These are phyloP conservation scores for Sphaerobolus stellatus DNA, from an alignment of 1,284 basidiomycete species.

Conservation along the genomic window DNA sequence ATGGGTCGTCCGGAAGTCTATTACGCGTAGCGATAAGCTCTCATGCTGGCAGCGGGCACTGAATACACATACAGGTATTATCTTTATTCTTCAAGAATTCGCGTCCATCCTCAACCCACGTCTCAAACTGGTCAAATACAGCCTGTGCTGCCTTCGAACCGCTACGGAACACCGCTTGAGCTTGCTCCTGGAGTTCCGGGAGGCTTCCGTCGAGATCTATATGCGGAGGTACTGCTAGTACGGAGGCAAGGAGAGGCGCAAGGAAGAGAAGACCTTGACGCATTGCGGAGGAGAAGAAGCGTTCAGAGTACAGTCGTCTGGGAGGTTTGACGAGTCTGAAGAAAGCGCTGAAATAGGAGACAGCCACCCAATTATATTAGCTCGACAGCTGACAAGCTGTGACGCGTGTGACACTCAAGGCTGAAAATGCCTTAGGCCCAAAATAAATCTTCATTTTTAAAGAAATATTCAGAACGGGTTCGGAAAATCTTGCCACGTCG, in stretches of 20 bases:
- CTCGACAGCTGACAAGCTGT: no score
- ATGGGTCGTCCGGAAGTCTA: conserved; percentile 76
- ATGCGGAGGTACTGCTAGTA: background rate
- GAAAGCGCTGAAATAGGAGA: background rate
- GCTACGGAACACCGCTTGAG: background rate
- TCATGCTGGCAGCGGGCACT: conserved; percentile 4
- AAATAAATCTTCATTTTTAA: no score
- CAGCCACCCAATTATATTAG: no score
- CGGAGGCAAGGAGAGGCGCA: background rate
- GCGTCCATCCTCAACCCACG: conserved; percentile 56
- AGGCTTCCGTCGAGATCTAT: no score
- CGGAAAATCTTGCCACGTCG: no score
- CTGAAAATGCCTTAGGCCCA: no score
- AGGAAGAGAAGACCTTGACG: background rate
- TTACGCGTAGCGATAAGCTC: conserved; percentile 6
- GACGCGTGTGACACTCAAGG: no score
- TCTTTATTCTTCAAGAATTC: conserved; percentile 66
- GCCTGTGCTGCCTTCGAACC: background rate
- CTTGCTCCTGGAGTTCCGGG: background rate
- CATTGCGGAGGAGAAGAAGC: background rate
- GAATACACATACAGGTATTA: conserved; percentile 50
- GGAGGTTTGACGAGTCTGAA: no score
- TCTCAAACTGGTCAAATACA: conserved; percentile 21
- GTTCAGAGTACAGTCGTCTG: no score
- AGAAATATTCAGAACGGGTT: no score